Evolutionary conservation across 2,329 filamentous ascomycete species (phyloP).

Genomic region (Fusarium newnesense): DNA sequence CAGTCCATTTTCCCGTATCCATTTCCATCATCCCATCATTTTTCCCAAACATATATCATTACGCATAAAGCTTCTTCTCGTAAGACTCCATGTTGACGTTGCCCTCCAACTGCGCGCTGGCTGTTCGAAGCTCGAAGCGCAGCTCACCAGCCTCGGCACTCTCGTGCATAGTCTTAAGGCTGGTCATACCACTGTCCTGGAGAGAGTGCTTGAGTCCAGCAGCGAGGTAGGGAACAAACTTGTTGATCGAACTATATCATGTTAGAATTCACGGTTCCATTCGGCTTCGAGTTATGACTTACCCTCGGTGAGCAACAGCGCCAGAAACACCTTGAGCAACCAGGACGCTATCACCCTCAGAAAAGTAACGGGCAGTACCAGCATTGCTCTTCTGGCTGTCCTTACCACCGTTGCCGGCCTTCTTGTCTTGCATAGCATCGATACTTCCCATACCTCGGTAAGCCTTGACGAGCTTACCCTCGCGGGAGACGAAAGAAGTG

Average conservation of each 20-base stretch:
- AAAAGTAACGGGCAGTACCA: slow-evolving; percentile 97
- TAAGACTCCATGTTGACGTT: slow-evolving; percentile 99
- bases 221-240: slow-evolving; percentile 95
- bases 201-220: slow-evolving; percentile 97
- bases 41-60: slow-evolving; percentile 48
- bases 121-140: slow-evolving; percentile 93
- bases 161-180: slow-evolving; percentile 79
- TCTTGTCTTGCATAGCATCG: slow-evolving; percentile 99
- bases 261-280: slow-evolving; percentile 44
- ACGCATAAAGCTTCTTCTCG: slow-evolving; percentile 99
- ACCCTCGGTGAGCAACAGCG: slow-evolving; percentile 80
- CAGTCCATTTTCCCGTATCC: slow-evolving; percentile 25
- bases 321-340: slow-evolving; percentile 97
- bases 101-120: slow-evolving; percentile 94
- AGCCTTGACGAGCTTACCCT: slow-evolving; percentile 98
- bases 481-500: slow-evolving; percentile 93
- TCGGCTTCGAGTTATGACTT: slow-evolving; percentile 40
- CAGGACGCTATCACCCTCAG: slow-evolving; percentile 91
- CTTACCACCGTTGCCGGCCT: slow-evolving; percentile 79
- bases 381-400: slow-evolving; percentile 86
- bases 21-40: slow-evolving; percentile 29
- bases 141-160: slow-evolving; percentile 79
- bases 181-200: slow-evolving; percentile 92
- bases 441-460: slow-evolving; percentile 99
- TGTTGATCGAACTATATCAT: slow-evolving; percentile 77